Percentiles rank a stretch among this genome's conserved stretches.
Evolutionary conservation across 805 yeast species (phyloP).

Genomic region (Barnettozyma populi): DNA sequence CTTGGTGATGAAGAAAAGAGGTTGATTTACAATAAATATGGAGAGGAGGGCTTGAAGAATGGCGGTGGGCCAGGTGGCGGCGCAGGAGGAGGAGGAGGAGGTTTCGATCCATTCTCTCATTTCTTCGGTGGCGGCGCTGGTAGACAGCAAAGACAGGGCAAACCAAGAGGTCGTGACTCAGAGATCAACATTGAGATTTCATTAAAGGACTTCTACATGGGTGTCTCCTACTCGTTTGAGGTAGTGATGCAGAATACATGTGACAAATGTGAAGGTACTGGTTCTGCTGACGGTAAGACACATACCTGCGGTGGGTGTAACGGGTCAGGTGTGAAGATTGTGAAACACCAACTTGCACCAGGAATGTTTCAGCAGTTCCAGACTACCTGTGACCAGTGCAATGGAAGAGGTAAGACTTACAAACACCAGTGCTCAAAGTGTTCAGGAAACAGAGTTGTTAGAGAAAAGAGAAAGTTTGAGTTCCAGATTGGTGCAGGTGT

Average conservation of each 20-base stretch:
- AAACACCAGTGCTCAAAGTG: constrained; percentile 63
- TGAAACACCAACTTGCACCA: constrained; percentile 75
- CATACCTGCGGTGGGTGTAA: constrained; percentile 63
- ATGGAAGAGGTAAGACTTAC: constrained; percentile 69
- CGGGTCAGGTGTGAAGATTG: constrained; percentile 67
- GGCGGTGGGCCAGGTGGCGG: constrained; percentile 45
- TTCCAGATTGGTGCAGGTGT: constrained; percentile 69
- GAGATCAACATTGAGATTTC: constrained; percentile 50
- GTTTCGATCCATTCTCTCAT: constrained; percentile 59
- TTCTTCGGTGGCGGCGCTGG: constrained; percentile 46
- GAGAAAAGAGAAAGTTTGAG: constrained; percentile 50
- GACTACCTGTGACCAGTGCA: constrained; percentile 71
- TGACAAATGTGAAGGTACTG: constrained; percentile 74
- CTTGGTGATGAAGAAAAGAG: constrained; percentile 68
- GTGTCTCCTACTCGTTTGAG: constrained; percentile 54
- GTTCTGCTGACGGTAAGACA: constrained; percentile 72
- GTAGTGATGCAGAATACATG: constrained; percentile 73
- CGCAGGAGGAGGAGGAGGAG: constrained; percentile 34
- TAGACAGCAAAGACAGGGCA: constrained; percentile 31
- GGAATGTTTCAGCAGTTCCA: constrained; percentile 87
- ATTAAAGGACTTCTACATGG: constrained; percentile 64
- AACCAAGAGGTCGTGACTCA: constrained; percentile 58
- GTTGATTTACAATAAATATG: constrained; percentile 64
- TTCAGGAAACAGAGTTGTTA: constrained; percentile 59
- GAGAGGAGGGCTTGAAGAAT: constrained; percentile 65